A percentile compares a stretch with the other conserved stretches of the same genome.
phyloP scores from a whole-genome alignment of 257 asterid species.

The Petunia axillaris region DNA sequence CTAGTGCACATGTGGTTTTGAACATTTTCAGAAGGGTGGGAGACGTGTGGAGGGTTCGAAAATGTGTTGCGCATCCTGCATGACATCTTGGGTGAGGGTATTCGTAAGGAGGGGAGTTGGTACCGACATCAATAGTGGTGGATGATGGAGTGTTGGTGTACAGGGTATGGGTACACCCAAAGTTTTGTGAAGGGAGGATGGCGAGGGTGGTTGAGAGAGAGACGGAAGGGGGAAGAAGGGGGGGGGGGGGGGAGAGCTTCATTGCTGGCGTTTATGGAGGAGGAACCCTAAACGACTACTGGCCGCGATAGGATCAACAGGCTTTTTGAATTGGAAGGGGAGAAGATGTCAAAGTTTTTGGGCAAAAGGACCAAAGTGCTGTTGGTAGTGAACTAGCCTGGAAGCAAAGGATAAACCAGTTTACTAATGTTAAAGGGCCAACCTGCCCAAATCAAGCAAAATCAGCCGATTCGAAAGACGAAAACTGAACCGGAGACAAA shows the following conservation, averaged over 20 bases:
- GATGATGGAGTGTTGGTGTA: conserved; percentile 2
- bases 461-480: not conserved
- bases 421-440: not conserved
- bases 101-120: not conserved
- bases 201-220: not conserved
- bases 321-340: not conserved
- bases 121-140: not conserved
- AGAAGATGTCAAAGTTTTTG: not conserved
- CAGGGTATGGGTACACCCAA: not conserved
- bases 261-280: not conserved
- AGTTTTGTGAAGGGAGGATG: not conserved
- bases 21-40: not conserved
- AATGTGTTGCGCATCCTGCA: not conserved
- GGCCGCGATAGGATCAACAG: not conserved
- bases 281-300: not conserved
- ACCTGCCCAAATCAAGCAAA: not conserved
- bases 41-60: not conserved
- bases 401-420: not conserved
- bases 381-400: not conserved
- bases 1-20: not conserved
- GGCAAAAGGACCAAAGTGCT: not conserved
- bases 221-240: not conserved
- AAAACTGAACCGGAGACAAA: not conserved
- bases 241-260: not conserved
- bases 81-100: not conserved